A percentile compares a stretch with the other conserved stretches of the same genome.
Conservation (phyloP, 345 rosid species). For the Trapa bicornis region DNA sequence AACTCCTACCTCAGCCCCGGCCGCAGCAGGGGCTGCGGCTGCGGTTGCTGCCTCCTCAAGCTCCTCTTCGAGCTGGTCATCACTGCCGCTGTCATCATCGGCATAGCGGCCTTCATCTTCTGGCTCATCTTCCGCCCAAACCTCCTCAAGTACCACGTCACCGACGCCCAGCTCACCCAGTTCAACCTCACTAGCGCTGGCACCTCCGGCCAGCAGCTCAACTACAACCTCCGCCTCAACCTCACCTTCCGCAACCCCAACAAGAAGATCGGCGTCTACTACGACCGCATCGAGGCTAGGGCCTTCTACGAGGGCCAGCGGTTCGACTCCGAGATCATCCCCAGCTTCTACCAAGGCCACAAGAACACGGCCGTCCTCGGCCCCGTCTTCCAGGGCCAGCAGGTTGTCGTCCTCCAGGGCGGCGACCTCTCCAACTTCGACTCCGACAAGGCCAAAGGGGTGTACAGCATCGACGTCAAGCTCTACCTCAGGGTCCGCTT, state of each 20-base stretch:
- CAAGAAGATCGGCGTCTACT: conserved; percentile 30
- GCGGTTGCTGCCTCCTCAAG: conserved; percentile 17
- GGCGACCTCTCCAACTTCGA: conserved; percentile 5
- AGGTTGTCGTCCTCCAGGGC: conserved; percentile 6
- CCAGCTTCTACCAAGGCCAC: conserved; percentile 21
- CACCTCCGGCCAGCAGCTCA: conserved; percentile 13
- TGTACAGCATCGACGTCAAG: conserved; percentile 16
- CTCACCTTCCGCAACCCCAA: conserved; percentile 28
- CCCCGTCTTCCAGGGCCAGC: conserved; percentile 9
- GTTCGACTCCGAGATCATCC: background rate
- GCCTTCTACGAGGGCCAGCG: conserved; percentile 12
- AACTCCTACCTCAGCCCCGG: conserved; percentile 16
- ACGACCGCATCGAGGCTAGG: conserved; percentile 23
- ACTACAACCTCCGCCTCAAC: conserved; percentile 22
- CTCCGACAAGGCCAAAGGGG: conserved; percentile 10
- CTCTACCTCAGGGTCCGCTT: conserved; percentile 20
- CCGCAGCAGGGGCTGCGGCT: conserved; percentile 8
- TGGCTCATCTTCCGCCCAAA: conserved; percentile 37
- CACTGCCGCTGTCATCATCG: conserved; percentile 12
- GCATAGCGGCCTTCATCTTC: conserved; percentile 21
- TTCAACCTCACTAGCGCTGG: conserved; percentile 17
- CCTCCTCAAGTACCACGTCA: conserved; percentile 26
- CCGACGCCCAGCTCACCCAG: conserved; percentile 24
- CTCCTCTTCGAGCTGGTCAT: conserved; percentile 12
- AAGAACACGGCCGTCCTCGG: conserved; percentile 16